Conservation (phyloP, 2,329 filamentous ascomycete genomes). For the Calcarisporium arbuscula region DNA sequence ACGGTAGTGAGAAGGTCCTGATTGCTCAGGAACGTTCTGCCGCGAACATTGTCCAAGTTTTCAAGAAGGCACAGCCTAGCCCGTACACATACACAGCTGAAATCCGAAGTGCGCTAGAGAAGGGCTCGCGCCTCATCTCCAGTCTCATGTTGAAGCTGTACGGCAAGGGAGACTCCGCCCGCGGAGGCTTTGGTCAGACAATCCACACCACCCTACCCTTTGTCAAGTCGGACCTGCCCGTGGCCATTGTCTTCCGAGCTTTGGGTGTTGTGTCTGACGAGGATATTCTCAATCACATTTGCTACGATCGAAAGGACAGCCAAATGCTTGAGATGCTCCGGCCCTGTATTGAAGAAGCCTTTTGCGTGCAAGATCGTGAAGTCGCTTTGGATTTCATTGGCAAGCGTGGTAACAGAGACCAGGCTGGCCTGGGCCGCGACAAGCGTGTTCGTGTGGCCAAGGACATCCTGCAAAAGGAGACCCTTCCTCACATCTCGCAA, state of each 20-base stretch:
- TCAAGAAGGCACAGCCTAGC: conserved; percentile 93
- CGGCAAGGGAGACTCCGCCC: conserved; percentile 74
- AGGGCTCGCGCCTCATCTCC: conserved; percentile 90
- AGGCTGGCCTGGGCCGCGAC: conserved; percentile 63
- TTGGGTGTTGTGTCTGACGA: conserved; percentile 95
- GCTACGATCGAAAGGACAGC: conserved; percentile 89
- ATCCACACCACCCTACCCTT: conserved; percentile 90
- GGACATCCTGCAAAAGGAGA: conserved; percentile 95
- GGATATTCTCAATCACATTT: conserved; percentile 96
- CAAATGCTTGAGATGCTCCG: conserved; percentile 98
- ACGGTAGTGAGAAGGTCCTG: conserved; percentile 95
- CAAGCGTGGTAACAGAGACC: conserved; percentile 67
- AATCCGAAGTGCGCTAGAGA: conserved; percentile 93
- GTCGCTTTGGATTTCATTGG: conserved; percentile 93
- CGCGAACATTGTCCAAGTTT: conserved; percentile 97
- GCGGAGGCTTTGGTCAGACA: conserved; percentile 73
- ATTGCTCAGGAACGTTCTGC: conserved; percentile 97
- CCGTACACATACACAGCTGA: conserved; percentile 91
- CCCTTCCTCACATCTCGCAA: conserved; percentile 93
- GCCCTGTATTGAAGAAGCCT: conserved; percentile 94
- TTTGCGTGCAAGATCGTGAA: conserved; percentile 91
- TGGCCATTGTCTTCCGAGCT: conserved; percentile 92
- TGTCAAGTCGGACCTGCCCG: conserved; percentile 87
- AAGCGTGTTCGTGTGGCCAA: conserved; percentile 88
- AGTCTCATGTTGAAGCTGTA: conserved; percentile 87